These are phyloP conservation scores for Claviceps lovelessii DNA, from an alignment of 2,329 filamentous ascomycete genomes.

Conservation along the genomic window DNA sequence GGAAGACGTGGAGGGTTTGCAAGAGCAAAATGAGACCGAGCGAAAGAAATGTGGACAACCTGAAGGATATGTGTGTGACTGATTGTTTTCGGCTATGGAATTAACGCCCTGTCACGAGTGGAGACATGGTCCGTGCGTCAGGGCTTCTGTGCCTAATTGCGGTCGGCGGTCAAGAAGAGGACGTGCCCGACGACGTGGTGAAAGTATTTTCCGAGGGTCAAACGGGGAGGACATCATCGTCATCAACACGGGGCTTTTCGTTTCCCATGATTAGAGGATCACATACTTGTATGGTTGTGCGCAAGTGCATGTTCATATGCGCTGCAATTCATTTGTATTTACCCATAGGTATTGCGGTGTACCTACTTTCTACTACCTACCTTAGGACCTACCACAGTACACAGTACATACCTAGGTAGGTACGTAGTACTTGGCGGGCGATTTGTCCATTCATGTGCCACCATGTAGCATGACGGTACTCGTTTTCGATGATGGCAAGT, in stretches of 20 bases:
- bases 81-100: background rate
- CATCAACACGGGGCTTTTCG: too few species aligned
- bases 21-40: background rate
- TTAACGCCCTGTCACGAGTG: background rate
- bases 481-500: too few species aligned
- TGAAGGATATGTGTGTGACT: background rate
- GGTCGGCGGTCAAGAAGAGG: background rate
- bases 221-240: too few species aligned
- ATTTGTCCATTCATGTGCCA: background rate
- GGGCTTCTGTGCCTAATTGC: background rate
- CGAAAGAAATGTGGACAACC: background rate
- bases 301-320: too few species aligned
- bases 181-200: background rate
- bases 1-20: background rate
- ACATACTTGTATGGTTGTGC: too few species aligned
- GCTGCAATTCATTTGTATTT: too few species aligned
- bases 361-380: too few species aligned
- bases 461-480: too few species aligned
- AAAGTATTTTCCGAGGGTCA: background rate
- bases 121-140: background rate
- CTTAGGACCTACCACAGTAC: too few species aligned
- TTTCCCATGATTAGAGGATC: too few species aligned
- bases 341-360: too few species aligned
- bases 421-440: background rate
- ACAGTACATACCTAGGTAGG: too few species aligned